phyloP scores from a whole-genome alignment of 2,329 filamentous ascomycete species.

The Monilinia polystroma region DNA sequence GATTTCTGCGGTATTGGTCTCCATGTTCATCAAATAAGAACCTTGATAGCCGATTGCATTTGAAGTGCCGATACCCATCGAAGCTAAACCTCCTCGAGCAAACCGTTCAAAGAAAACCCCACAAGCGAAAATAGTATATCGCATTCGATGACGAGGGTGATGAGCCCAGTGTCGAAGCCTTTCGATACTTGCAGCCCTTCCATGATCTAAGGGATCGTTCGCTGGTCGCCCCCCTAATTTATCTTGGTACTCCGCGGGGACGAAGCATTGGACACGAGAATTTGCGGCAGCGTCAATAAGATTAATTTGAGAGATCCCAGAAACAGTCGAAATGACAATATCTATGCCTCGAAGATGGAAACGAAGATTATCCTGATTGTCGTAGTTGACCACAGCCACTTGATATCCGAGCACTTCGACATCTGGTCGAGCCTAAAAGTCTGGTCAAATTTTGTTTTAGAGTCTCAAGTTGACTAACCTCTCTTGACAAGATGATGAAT shows the following conservation, averaged over 20 bases:
- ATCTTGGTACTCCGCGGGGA: conserved; percentile 75
- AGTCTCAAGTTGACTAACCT: conserved; percentile 46
- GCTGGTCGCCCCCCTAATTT: conserved; percentile 52
- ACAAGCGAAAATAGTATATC: conserved; percentile 70
- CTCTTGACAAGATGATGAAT: conserved; percentile 68
- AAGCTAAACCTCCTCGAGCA: conserved; percentile 62
- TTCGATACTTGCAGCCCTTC: conserved; percentile 55
- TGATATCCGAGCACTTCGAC: conserved; percentile 53
- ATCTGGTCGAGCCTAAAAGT: conserved; percentile 41
- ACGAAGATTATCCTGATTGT: conserved; percentile 54
- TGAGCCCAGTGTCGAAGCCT: conserved; percentile 55
- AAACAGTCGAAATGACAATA: conserved; percentile 72
- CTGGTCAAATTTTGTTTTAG: not conserved
- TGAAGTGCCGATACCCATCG: conserved; percentile 57
- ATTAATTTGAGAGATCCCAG: conserved; percentile 63
- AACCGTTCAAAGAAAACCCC: conserved; percentile 77
- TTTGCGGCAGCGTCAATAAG: conserved; percentile 70
- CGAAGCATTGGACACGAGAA: conserved; percentile 65
- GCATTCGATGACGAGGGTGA: conserved; percentile 52
- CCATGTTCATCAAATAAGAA: conserved; percentile 65
- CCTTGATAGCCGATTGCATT: conserved; percentile 55
- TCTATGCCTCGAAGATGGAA: conserved; percentile 71
- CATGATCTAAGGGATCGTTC: conserved; percentile 61
- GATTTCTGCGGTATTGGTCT: conserved; percentile 57
- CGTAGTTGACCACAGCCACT: conserved; percentile 68